These are phyloP conservation scores for Zymoseptoria brevis DNA, from an alignment of 2,329 filamentous ascomycete genomes.

Conservation along the genomic window DNA sequence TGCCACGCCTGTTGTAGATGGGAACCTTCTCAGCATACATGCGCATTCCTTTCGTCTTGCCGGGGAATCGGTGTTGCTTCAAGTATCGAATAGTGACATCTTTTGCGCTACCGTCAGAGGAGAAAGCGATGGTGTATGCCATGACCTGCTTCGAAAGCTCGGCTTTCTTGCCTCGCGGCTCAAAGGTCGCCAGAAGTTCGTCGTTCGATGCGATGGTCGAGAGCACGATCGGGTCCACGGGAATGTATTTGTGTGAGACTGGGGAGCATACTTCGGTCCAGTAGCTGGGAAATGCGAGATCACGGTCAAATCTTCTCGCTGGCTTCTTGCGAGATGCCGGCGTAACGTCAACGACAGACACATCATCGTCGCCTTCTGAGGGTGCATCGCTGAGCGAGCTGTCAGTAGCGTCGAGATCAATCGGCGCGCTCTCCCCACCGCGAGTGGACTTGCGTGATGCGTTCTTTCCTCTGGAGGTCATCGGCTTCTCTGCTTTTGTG, in stretches of 20 bases:
- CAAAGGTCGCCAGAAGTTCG: slow-evolving; percentile 65
- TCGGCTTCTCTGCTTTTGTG: slow-evolving; percentile 13
- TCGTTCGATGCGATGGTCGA: slow-evolving; percentile 64
- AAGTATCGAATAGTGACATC: slow-evolving; percentile 91
- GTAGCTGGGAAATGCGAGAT: slow-evolving; percentile 78
- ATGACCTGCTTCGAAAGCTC: slow-evolving; percentile 84
- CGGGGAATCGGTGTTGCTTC: slow-evolving; percentile 71
- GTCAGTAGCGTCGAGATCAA: slow-evolving; percentile 44
- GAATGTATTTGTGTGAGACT: slow-evolving; percentile 66
- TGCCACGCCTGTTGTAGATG: slow-evolving; percentile 68
- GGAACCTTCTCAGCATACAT: slow-evolving; percentile 73
- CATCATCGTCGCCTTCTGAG: slow-evolving; percentile 48
- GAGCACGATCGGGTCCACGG: slow-evolving; percentile 66
- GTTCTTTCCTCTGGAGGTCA: slow-evolving; percentile 9
- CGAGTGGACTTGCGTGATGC: slow-evolving; percentile 20
- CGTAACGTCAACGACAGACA: slow-evolving; percentile 52
- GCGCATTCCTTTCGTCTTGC: slow-evolving; percentile 79
- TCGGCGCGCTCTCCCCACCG: slow-evolving; percentile 31
- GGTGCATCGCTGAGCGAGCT: slow-evolving; percentile 36
- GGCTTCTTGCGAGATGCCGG: slow-evolving; percentile 36
- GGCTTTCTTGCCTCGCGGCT: slow-evolving; percentile 73
- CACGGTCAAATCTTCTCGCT: slow-evolving; percentile 57
- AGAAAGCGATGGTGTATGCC: slow-evolving; percentile 79
- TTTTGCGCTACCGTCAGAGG: slow-evolving; percentile 78
- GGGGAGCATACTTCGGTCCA: slow-evolving; percentile 89